Evolutionary conservation across 345 rosid species (phyloP), one percentile per base, ranked within the genome.

Genomic region (Moricandia arvensis): DNA sequence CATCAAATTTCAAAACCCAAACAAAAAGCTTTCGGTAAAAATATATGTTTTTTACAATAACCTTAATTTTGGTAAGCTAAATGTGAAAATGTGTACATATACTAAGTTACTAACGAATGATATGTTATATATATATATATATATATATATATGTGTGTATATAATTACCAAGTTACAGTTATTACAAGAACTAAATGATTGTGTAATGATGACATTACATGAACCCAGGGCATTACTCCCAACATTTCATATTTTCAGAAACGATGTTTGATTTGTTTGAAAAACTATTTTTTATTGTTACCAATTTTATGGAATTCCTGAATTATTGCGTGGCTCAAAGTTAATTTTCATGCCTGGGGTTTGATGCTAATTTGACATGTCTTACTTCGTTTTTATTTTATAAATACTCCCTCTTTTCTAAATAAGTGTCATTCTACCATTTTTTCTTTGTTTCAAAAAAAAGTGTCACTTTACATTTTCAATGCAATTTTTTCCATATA

Each of bases 251-350:
- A 15, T 26, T 53, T 29, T 64, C 9, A 35, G 1, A 15, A 73
- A 53, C 63, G 55, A 55, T 37, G 10, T 55, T 63, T 49, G 26
- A 62, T 72, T 71, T 21, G 62, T 51, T 72, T 72, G 26, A 35
- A 63, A n/a, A 35, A 26, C 4, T 51, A 8, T 21, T 49, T 33
- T 31, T 33, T 24, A 13, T 21, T n/a, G 8, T 9, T 21, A 45
- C 31, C 7, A 65, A 4, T 55, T 35, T 53, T 65, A 12, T 66
- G 21, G 66, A 65, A 41, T 66, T 74, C 49, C 24, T 66, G 63
- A 58, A 55, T 31, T 5, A 30, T 31, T 58, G 66, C 16, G 72
- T 74, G 66, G 66, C 72, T 74, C 78, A 6, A 69, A 58, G 49
- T 13, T 66, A 13, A 15, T 8, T 33, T 63, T 31, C 29, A 13